These are phyloP conservation scores for Blastomyces parvus DNA, from an alignment of 2,329 filamentous ascomycete genomes.

Conservation along the genomic window DNA sequence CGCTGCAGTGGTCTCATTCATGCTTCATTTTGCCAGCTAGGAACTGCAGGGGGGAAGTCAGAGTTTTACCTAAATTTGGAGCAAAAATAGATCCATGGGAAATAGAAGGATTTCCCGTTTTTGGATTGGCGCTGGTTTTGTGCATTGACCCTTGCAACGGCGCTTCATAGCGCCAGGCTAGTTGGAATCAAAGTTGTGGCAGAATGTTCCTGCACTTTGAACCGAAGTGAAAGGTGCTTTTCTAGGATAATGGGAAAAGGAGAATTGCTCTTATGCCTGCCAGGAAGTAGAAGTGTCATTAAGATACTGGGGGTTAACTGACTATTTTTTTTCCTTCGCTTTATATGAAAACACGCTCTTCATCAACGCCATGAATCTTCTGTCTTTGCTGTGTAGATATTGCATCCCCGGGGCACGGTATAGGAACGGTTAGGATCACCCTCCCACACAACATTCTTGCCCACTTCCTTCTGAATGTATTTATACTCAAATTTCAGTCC, in stretches of 20 bases:
- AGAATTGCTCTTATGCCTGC: too few relatives aligned
- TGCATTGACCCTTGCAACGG: background rate
- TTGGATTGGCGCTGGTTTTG: background rate
- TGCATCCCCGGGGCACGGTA: slow-evolving; percentile 33
- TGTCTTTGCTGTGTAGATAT: slow-evolving; percentile 24
- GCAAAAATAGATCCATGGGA: background rate
- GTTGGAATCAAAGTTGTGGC: background rate
- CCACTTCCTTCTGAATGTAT: slow-evolving; percentile 51
- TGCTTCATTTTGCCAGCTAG: too few relatives aligned
- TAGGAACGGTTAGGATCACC: slow-evolving; percentile 42
- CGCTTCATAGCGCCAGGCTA: background rate
- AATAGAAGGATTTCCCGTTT: background rate
- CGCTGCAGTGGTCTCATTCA: too few relatives aligned
- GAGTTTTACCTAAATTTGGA: background rate
- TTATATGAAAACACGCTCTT: background rate
- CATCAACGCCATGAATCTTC: slow-evolving; percentile 33
- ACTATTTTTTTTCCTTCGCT: background rate
- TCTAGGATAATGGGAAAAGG: too few relatives aligned
- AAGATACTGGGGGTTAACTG: too few relatives aligned
- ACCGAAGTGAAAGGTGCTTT: background rate
- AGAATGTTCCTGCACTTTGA: background rate
- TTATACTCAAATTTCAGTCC: slow-evolving; percentile 57
- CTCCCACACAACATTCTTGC: slow-evolving; percentile 55
- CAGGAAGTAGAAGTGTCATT: too few relatives aligned
- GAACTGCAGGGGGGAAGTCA: background rate